Conservation (phyloP, 768 basidiomycete species). For the Daedaleopsis nitida region DNA sequence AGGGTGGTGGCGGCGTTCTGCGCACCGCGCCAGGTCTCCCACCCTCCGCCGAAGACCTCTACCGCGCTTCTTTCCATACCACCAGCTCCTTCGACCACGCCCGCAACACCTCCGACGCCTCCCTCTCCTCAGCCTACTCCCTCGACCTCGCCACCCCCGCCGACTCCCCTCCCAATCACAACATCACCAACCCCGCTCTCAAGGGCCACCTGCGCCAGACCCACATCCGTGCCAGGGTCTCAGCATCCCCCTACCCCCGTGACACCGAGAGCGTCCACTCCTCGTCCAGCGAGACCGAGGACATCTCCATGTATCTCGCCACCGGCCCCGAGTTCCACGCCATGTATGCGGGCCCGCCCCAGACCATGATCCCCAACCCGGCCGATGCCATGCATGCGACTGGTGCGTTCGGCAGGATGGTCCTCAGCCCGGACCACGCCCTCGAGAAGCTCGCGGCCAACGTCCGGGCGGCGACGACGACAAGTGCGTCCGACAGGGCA, state of each 20-base stretch:
- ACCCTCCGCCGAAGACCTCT: constrained; percentile 66
- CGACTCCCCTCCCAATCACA: constrained; percentile 76
- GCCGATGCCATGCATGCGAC: constrained; percentile 59
- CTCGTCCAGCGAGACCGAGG: constrained; percentile 88
- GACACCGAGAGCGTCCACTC: constrained; percentile 87
- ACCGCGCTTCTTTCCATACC: constrained; percentile 64
- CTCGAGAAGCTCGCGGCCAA: constrained; percentile 87
- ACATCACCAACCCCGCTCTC: constrained; percentile 71
- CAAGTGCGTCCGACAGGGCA: constrained; percentile 87
- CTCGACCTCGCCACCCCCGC: constrained; percentile 46
- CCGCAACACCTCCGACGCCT: constrained; percentile 41
- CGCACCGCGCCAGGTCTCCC: constrained; percentile 54
- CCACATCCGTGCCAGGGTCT: constrained; percentile 78
- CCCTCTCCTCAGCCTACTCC: constrained; percentile 47
- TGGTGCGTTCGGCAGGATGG: constrained; percentile 79
- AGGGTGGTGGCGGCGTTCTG: constrained; percentile 57
- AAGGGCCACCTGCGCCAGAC: constrained; percentile 76
- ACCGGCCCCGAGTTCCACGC: constrained; percentile 59
- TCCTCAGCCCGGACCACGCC: constrained; percentile 72
- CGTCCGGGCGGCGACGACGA: constrained; percentile 86
- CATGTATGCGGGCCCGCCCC: constrained; percentile 55
- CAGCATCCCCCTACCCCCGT: constrained; percentile 83
- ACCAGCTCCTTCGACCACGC: constrained; percentile 49
- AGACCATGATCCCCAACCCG: constrained; percentile 33
- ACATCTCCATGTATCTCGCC: constrained; percentile 75